Conservation (phyloP, 225 moss, liverwort and hornwort genomes). For the Physcomitrellopsis africana region DNA sequence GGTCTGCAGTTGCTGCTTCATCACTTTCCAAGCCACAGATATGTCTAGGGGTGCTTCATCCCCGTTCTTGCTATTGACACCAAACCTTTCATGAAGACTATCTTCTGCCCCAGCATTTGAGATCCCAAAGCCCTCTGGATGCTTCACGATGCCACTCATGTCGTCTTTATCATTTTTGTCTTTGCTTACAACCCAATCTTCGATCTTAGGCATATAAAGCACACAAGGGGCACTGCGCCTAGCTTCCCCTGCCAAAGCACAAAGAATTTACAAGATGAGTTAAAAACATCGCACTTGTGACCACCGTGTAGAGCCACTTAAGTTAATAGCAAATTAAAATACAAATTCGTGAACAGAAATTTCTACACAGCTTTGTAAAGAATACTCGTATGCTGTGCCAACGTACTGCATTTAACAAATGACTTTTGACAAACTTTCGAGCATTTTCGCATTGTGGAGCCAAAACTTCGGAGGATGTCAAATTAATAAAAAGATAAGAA, state of each 20-base stretch:
- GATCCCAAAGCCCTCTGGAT: slow-evolving; percentile 43
- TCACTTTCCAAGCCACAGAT: slow-evolving; percentile 68
- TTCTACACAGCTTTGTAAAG: not conserved
- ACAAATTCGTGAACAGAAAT: not conserved
- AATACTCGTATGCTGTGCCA: slow-evolving; percentile 15
- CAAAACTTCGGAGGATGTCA: too few relatives aligned
- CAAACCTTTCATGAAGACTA: slow-evolving; percentile 25
- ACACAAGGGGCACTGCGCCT: slow-evolving; percentile 61
- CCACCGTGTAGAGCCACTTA: not conserved
- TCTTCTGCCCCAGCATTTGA: slow-evolving; percentile 37
- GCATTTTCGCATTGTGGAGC: not conserved
- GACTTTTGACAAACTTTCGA: not conserved
- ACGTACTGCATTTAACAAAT: not conserved
- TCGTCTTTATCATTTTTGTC: slow-evolving; percentile 30
- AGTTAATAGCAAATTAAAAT: not conserved
- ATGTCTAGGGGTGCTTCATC: slow-evolving; percentile 33
- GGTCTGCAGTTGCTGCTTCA: slow-evolving; percentile 73
- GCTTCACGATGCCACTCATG: slow-evolving; percentile 34
- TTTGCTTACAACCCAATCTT: slow-evolving; percentile 70
- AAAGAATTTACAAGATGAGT: slow-evolving; percentile 24
- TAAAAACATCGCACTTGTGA: slow-evolving; percentile 8
- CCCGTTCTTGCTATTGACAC: slow-evolving; percentile 28
- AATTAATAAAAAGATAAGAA: too few relatives aligned
- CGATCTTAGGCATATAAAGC: slow-evolving; percentile 82
- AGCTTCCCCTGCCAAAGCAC: slow-evolving; percentile 60